A percentile compares a stretch with the other conserved stretches of the same genome.
Conservation (phyloP, 2,329 filamentous ascomycete species). For the Daldinia sp. region DNA sequence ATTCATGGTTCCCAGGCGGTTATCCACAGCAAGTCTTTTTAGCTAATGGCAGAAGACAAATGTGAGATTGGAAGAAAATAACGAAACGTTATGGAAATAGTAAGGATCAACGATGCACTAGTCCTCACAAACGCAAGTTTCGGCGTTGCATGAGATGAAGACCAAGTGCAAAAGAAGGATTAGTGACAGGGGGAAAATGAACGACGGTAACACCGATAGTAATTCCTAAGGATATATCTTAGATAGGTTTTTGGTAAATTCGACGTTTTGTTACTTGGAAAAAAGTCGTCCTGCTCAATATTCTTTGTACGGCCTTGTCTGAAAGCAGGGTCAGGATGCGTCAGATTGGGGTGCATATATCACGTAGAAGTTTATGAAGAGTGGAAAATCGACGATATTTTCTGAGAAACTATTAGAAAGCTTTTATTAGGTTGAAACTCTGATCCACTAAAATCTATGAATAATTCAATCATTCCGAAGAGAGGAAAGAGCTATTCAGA, state of each 20-base stretch:
- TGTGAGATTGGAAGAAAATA: background rate
- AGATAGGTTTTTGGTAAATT: background rate
- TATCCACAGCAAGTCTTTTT: background rate
- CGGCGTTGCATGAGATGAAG: background rate
- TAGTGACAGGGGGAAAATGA: no score
- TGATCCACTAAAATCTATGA: background rate
- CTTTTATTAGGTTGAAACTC: no score
- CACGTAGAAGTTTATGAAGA: background rate
- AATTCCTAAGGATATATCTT: background rate
- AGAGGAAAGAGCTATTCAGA: background rate
- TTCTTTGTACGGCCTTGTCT: background rate
- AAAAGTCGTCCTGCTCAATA: background rate
- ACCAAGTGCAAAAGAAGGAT: no score
- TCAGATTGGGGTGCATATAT: background rate
- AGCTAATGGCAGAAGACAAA: background rate
- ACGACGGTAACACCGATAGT: no score
- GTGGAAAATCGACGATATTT: background rate
- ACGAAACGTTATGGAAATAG: background rate
- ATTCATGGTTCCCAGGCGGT: conserved; percentile 1
- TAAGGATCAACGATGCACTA: background rate
- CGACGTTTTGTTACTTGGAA: background rate
- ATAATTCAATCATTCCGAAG: background rate
- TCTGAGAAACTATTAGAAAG: no score
- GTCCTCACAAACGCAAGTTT: background rate
- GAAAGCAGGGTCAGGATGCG: background rate